Conservation (phyloP, 345 rosid genomes). For the Murraya paniculata region DNA sequence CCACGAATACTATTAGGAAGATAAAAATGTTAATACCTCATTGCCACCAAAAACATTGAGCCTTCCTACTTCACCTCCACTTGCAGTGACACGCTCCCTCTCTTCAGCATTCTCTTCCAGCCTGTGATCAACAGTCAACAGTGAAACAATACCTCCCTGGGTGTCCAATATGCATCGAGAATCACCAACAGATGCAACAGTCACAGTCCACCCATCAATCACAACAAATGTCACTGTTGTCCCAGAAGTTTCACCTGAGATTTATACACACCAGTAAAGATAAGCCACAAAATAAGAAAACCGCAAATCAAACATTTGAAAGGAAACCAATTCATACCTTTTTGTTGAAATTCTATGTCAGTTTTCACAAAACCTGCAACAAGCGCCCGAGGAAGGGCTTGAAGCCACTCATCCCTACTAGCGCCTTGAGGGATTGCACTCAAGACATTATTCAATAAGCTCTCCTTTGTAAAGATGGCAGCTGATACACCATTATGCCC, state of each 20-base stretch:
- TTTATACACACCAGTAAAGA: slow-evolving; percentile 19
- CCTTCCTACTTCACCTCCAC: slow-evolving; percentile 99
- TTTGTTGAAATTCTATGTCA: slow-evolving; percentile 96
- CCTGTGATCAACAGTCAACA: slow-evolving; percentile 96
- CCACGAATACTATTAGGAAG: slow-evolving; percentile 4
- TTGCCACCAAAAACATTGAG: slow-evolving; percentile 94
- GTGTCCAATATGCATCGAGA: slow-evolving; percentile 98
- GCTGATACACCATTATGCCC: slow-evolving; percentile 99
- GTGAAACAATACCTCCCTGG: slow-evolving; percentile 91
- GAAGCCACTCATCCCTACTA: slow-evolving; percentile 95
- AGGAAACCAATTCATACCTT: slow-evolving; percentile 41
- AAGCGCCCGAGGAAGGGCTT: slow-evolving; percentile 92
- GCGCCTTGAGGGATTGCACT: slow-evolving; percentile 81
- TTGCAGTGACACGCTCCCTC: slow-evolving; percentile 99
- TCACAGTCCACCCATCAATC: slow-evolving; percentile 97
- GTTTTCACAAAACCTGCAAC: slow-evolving; percentile 99
- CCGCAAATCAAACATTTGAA: neutral
- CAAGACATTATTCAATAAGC: slow-evolving; percentile 72
- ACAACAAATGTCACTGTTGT: slow-evolving; percentile 97
- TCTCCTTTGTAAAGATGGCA: slow-evolving; percentile 91
- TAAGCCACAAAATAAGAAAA: slow-evolving; percentile 12
- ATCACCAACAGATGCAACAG: slow-evolving; percentile 99
- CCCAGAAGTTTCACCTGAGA: slow-evolving; percentile 96
- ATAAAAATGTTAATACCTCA: slow-evolving; percentile 52
- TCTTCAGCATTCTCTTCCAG: slow-evolving; percentile 97